These are phyloP conservation scores for Puccinia polysora DNA, from an alignment of 1,284 basidiomycete genomes.

Conservation along the genomic window DNA sequence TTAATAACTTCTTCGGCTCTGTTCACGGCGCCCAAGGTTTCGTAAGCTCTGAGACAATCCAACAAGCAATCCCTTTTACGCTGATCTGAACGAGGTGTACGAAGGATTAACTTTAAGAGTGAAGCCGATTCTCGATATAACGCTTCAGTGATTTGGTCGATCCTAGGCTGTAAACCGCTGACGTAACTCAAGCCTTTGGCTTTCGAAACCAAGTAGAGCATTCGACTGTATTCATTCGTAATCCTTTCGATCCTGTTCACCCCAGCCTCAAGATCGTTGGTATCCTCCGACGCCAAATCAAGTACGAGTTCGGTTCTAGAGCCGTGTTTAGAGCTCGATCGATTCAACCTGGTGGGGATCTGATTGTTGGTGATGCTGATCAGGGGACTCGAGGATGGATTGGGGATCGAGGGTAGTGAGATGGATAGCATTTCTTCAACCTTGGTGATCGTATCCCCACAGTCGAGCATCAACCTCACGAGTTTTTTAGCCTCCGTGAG, in stretches of 20 bases:
- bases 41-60: slow-evolving; percentile 41
- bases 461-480: slow-evolving; percentile 37
- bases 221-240: slow-evolving; percentile 28
- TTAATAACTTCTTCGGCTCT: slow-evolving; percentile 40
- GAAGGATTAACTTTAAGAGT: slow-evolving; percentile 19
- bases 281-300: slow-evolving; percentile 11
- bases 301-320: slow-evolving; percentile 3
- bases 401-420: background rate
- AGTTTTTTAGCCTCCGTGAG: slow-evolving; percentile 37
- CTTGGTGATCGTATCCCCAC: slow-evolving; percentile 28
- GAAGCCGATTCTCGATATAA: slow-evolving; percentile 29
- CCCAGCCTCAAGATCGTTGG: slow-evolving; percentile 8
- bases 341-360: background rate
- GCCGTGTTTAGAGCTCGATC: slow-evolving; percentile 3
- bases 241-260: slow-evolving; percentile 33
- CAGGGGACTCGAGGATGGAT: too few species aligned
- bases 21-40: slow-evolving; percentile 21
- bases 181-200: slow-evolving; percentile 21
- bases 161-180: slow-evolving; percentile 21
- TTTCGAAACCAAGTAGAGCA: slow-evolving; percentile 40
- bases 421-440: slow-evolving; percentile 40
- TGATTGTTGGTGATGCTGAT: background rate
- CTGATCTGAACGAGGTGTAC: slow-evolving; percentile 18
- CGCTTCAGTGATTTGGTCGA: slow-evolving; percentile 30
- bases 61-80: slow-evolving; percentile 18